phyloP scores from a whole-genome alignment of 129 eudicot genomes.

The Dittrichia graveolens region DNA sequence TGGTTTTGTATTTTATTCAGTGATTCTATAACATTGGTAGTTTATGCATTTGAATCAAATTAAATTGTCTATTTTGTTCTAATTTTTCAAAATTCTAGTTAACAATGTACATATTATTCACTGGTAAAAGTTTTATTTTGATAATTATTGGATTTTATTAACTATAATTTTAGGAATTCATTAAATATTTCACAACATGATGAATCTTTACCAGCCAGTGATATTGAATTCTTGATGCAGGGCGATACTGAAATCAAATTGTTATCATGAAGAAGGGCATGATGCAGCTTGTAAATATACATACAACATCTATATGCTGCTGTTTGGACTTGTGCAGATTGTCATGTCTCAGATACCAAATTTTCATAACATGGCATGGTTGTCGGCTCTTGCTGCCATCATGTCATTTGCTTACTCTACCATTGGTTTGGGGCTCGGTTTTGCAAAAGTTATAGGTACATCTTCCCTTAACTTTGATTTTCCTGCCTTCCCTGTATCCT shows the following conservation, averaged over 20 bases:
- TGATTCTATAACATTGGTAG: not conserved
- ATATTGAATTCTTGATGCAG: constrained; percentile 34
- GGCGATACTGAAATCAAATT: constrained; percentile 60
- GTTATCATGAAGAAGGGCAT: constrained; percentile 63
- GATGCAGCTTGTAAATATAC: constrained; percentile 48
- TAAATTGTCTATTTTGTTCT: not conserved
- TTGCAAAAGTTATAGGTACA: constrained; percentile 61
- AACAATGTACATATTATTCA: not conserved
- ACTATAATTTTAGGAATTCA: not conserved
- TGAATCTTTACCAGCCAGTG: not conserved
- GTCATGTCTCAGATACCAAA: constrained; percentile 72
- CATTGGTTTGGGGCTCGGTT: constrained; percentile 66
- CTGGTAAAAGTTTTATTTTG: not conserved
- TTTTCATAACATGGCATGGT: constrained; percentile 76
- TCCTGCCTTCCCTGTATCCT: not conserved
- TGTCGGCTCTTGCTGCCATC: constrained; percentile 63
- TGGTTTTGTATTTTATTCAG: not conserved
- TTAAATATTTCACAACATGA: not conserved
- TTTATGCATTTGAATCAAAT: constrained; percentile 17
- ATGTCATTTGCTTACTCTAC: constrained; percentile 67
- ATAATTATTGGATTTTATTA: not conserved
- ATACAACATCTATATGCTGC: constrained; percentile 46
- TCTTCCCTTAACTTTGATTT: not conserved
- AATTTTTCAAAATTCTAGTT: not conserved
- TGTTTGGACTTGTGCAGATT: constrained; percentile 61